Evolutionary conservation across 2,329 filamentous ascomycete genomes (phyloP), one percentile per base, ranked within the genome.

Genomic region (Xylaria sp.): DNA sequence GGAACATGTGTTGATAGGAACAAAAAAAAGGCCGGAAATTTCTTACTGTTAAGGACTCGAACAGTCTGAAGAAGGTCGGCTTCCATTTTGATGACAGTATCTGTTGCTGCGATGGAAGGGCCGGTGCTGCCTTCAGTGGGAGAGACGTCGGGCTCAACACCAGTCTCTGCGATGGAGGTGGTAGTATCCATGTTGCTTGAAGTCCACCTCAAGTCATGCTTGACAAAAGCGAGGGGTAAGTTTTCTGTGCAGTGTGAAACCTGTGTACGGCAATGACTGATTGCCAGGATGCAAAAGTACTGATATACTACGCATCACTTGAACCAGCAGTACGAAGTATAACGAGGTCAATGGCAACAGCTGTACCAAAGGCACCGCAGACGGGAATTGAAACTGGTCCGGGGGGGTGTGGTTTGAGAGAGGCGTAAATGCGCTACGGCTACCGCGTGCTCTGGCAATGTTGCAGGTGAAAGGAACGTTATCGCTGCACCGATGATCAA

Each of bases 1-100:
- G n/a, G 2, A 29, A 17, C 17, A 31, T 9, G 3, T 27, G 22
- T 5, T 27, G 10, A 47, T 5, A 42, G 38, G 38, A 42, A n/a
- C 29, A 15, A 17, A 31, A 39, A 20, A n/a, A 5, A 29, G 29
- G 22, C 7, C 5, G 15, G 20, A 11, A 29, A n/a, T 55, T 42
- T 1, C 53, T 55, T 55, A 55, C 53, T 68, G 11, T 68, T 53
- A 11, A 66, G 50, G 29, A 68, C 58, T 27, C 57, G 61, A 29
- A 64, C 31, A 36, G 53, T 61, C 15, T 61, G 25, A 11, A n/a
- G 10, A 3, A 3, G 9, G n/a, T 33, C 7, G 5, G 20, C 5
- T 9, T 45, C 45, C 33, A 27, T 36, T 4, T 57, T 38, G 11
- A 31, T 15, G 7, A 15, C 17, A 31, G 33, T 9, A 22, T 20